Percentiles rank a stretch among this genome's conserved stretches.
Evolutionary conservation across 208 protist genomes (phyloP).

Genomic region (Naegleria fowleri): DNA sequence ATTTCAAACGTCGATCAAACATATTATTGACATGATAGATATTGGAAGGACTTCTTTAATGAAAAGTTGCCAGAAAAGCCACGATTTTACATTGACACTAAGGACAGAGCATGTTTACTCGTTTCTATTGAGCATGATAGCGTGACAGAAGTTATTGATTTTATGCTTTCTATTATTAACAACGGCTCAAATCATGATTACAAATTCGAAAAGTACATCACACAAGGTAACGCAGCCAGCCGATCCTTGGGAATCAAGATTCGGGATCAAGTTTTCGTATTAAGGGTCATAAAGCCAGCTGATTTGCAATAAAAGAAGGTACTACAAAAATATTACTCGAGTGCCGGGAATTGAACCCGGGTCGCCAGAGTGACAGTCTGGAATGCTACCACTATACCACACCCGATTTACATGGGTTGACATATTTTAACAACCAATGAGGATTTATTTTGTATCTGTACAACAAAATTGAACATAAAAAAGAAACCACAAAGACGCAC

Average conservation of each 20-base stretch:
- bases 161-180: background rate
- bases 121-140: background rate
- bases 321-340: background rate
- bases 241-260: background rate
- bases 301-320: background rate
- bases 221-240: background rate
- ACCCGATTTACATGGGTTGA: background rate
- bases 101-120: background rate
- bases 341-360: too few relatives aligned
- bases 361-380: background rate
- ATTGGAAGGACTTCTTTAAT: background rate
- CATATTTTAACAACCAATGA: background rate
- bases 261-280: background rate
- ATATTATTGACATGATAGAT: background rate
- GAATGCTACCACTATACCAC: background rate
- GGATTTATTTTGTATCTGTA: too few relatives aligned
- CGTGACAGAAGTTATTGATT: background rate
- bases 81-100: background rate
- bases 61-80: background rate
- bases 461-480: too few relatives aligned
- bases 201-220: background rate
- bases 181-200: background rate
- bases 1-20: too few relatives aligned
- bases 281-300: background rate
- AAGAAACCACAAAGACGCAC: too few relatives aligned